Evolutionary conservation across 441 rosid genomes (phyloP).

Genomic region (Aquilaria agallochum): DNA sequence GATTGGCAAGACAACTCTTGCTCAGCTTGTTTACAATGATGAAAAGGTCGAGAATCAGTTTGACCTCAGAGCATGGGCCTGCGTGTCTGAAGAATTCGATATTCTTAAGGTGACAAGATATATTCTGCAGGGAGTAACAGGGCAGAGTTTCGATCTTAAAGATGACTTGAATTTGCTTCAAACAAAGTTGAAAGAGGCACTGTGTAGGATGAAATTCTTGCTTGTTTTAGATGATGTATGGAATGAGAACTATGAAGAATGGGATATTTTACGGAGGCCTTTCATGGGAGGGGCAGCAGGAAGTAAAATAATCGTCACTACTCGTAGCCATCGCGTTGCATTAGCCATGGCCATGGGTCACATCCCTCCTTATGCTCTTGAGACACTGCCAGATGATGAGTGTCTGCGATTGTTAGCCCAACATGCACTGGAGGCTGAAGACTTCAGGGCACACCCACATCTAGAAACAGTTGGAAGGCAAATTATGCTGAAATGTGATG

Average conservation of each 20-base stretch:
- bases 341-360: background rate
- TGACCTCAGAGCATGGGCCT: conserved; percentile 13
- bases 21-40: conserved; percentile 1
- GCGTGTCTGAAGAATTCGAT: background rate
- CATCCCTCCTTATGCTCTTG: background rate
- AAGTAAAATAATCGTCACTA: conserved; percentile 17
- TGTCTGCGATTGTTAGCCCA: conserved; percentile 11
- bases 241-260: conserved; percentile 20
- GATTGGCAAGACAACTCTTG: no score
- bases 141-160: conserved; percentile 1
- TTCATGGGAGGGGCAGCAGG: conserved; percentile 12
- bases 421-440: conserved; percentile 10
- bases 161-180: conserved; percentile 6
- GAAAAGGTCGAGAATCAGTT: conserved; percentile 5
- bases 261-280: conserved; percentile 10
- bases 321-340: conserved; percentile 12
- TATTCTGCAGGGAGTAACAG: conserved; percentile 9
- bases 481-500: conserved; percentile 13
- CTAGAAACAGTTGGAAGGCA: background rate
- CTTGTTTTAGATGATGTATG: conserved; percentile 23
- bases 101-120: conserved; percentile 4
- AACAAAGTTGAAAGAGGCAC: conserved; percentile 12
- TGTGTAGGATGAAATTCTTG: conserved; percentile 13
- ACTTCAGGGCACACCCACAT: background rate
- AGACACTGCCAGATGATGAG: conserved; percentile 10